Conservation (phyloP, 805 yeast species). For the Groenewaldozyma salmanticensis region DNA sequence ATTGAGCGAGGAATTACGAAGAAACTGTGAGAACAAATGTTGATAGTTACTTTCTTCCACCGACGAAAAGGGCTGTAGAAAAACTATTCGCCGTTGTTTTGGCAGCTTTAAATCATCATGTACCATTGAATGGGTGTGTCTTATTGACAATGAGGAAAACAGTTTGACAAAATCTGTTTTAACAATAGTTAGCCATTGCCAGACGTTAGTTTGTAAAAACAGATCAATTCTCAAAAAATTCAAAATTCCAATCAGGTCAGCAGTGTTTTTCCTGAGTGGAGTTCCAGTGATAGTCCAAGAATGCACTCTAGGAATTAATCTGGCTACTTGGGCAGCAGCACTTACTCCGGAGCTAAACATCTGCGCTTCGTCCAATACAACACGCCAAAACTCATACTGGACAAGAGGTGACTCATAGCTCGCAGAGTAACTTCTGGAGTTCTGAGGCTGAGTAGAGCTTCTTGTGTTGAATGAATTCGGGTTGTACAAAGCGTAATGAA, state of each 20-base stretch:
- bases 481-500: slow-evolving; percentile 68
- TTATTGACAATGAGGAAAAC: slow-evolving; percentile 46
- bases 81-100: slow-evolving; percentile 57
- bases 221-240: slow-evolving; percentile 62
- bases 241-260: slow-evolving; percentile 63
- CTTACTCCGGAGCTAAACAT: slow-evolving; percentile 71
- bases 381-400: slow-evolving; percentile 77
- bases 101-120: slow-evolving; percentile 70
- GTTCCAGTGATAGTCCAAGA: slow-evolving; percentile 99
- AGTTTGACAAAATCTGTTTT: slow-evolving; percentile 39
- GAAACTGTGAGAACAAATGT: slow-evolving; percentile 49
- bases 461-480: slow-evolving; percentile 29
- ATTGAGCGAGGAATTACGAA: slow-evolving; percentile 39
- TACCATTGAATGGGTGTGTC: slow-evolving; percentile 85
- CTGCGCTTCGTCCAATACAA: slow-evolving; percentile 89
- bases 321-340: slow-evolving; percentile 71
- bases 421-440: slow-evolving; percentile 3
- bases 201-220: slow-evolving; percentile 38
- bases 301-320: slow-evolving; percentile 72
- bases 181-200: slow-evolving; percentile 31
- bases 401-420: slow-evolving; percentile 57
- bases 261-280: slow-evolving; percentile 58
- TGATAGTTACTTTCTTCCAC: slow-evolving; percentile 81
- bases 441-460: slow-evolving; percentile 5
- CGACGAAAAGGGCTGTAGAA: slow-evolving; percentile 67